Percentiles rank a stretch among this genome's conserved stretches.
These are phyloP conservation scores for Penicillium sp. DNA, from an alignment of 2,329 filamentous ascomycete species.

Conservation along the genomic window DNA sequence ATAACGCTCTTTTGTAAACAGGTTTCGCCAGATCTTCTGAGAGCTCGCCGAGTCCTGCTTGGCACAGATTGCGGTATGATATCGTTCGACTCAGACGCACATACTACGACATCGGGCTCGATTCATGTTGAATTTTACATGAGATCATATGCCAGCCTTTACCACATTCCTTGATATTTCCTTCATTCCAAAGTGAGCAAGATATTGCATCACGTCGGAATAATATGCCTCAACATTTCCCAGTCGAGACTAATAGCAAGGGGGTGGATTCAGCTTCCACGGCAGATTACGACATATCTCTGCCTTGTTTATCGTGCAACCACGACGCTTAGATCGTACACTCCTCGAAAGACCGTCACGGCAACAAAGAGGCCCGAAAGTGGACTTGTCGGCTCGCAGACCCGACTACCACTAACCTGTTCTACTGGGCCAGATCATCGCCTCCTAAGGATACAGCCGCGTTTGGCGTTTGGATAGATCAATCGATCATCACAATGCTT, in stretches of 20 bases:
- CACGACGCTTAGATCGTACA: not conserved
- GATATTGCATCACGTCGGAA: constrained; percentile 4
- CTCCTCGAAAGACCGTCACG: constrained; percentile 4
- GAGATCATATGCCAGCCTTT: not conserved
- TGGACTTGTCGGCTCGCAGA: constrained; percentile 3
- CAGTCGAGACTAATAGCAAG: not conserved
- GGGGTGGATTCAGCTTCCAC: not conserved
- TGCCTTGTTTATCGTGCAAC: not conserved
- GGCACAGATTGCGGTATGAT: not conserved
- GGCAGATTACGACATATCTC: not conserved
- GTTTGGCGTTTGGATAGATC: constrained; percentile 11
- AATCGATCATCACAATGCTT: not conserved
- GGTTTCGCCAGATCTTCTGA: not conserved
- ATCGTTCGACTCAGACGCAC: not conserved
- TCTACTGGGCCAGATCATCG: not conserved
- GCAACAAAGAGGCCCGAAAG: not conserved
- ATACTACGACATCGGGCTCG: not conserved
- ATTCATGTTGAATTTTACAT: not conserved
- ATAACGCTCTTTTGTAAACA: not conserved
- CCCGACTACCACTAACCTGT: not conserved
- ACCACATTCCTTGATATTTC: not conserved
- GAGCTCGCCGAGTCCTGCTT: not conserved
- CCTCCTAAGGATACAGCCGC: not conserved
- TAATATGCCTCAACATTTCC: not conserved
- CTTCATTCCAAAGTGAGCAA: constrained; percentile 2